phyloP scores from a whole-genome alignment of 441 rosid species.

The Gossypium laxum region DNA sequence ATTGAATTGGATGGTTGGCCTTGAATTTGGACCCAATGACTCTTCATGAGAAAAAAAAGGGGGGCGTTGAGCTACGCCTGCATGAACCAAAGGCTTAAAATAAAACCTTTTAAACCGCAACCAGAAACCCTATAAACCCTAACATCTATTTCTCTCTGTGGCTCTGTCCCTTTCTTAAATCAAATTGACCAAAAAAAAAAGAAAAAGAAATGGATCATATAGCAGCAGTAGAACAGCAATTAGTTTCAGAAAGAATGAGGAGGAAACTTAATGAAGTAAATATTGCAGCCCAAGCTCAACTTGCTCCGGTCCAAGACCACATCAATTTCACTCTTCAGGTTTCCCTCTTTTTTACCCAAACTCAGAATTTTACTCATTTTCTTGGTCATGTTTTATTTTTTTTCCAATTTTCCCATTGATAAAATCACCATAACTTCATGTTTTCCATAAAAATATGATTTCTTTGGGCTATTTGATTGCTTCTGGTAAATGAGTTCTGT shows the following conservation, averaged over 20 bases:
- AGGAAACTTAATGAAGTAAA: constrained; percentile 57
- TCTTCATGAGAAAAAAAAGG: not conserved
- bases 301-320: constrained; percentile 68
- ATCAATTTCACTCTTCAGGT: constrained; percentile 89
- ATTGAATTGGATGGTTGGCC: not conserved
- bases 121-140: constrained; percentile 2
- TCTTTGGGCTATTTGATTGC: not conserved
- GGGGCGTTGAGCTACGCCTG: not conserved
- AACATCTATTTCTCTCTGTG: not conserved
- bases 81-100: not conserved
- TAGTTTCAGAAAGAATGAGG: constrained; percentile 57
- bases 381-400: not conserved
- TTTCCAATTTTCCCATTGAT: not conserved
- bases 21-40: not conserved
- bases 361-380: not conserved
- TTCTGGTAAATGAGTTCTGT: not conserved
- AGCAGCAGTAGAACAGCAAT: constrained; percentile 47
- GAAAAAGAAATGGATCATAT: not conserved
- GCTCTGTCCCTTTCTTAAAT: not conserved
- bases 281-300: constrained; percentile 54
- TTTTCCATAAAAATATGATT: not conserved
- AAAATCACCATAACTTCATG: not conserved
- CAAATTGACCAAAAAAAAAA: not conserved
- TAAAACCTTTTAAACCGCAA: not conserved
- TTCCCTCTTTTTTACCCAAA: not conserved